phyloP scores from a whole-genome alignment of 2,329 filamentous ascomycete genomes.

The Hymenoscyphus linearis region DNA sequence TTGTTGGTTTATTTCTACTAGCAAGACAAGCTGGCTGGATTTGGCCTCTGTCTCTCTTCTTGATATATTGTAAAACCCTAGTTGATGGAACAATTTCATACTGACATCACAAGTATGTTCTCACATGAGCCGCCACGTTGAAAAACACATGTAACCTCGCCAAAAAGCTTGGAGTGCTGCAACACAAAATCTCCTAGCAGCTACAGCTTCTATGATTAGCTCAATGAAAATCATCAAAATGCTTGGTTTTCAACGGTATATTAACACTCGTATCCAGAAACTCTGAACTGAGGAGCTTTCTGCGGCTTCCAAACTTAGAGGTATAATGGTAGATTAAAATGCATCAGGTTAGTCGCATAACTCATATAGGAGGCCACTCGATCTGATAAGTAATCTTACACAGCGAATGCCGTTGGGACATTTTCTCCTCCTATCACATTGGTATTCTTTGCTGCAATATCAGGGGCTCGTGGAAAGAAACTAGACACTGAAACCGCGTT shows the following conservation, averaged over 20 bases:
- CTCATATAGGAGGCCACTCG: too few species aligned
- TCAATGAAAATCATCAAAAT: slow-evolving; percentile 26
- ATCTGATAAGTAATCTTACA: slow-evolving; percentile 1
- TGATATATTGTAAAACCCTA: slow-evolving; percentile 35
- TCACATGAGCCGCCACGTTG: slow-evolving; percentile 4
- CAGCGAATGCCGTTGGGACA: slow-evolving; percentile 24
- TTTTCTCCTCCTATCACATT: slow-evolving; percentile 23
- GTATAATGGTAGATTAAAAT: slow-evolving; percentile 39
- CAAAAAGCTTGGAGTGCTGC: slow-evolving; percentile 23
- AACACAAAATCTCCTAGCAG: slow-evolving; percentile 21
- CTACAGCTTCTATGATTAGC: slow-evolving; percentile 19
- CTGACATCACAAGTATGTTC: not conserved
- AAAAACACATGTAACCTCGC: slow-evolving; percentile 11
- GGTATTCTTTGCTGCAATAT: slow-evolving; percentile 16
- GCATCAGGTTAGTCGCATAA: slow-evolving; percentile 32
- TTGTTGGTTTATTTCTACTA: slow-evolving; percentile 36
- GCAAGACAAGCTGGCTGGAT: slow-evolving; percentile 38
- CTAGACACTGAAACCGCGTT: slow-evolving; percentile 21
- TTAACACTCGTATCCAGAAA: slow-evolving; percentile 30
- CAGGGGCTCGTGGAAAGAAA: slow-evolving; percentile 6
- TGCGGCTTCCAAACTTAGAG: slow-evolving; percentile 14
- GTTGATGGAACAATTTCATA: not conserved
- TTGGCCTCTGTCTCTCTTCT: slow-evolving; percentile 35
- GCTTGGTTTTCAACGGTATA: slow-evolving; percentile 30
- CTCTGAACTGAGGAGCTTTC: slow-evolving; percentile 34